Evolutionary conservation across 257 asterid genomes (phyloP).

Genomic region (Osmanthus fragrans): DNA sequence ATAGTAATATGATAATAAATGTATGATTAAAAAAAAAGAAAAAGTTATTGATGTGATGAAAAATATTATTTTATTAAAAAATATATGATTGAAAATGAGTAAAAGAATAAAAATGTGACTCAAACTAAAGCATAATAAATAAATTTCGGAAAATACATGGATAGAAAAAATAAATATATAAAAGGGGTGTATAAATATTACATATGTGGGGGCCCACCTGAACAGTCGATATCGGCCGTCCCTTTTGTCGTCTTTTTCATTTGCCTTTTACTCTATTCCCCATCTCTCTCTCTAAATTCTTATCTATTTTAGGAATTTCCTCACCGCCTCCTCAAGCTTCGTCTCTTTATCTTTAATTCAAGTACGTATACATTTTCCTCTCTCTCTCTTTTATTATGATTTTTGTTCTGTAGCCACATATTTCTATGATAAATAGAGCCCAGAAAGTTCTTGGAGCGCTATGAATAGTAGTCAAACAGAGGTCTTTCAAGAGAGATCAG

Average conservation of each 20-base stretch:
- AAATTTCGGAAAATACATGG: too few species aligned
- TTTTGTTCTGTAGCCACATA: conserved; percentile 2
- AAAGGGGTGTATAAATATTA: not conserved
- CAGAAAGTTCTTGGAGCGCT: not conserved
- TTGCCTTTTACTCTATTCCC: conserved; percentile 33
- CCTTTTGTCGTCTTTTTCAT: conserved; percentile 54
- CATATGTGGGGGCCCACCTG: conserved; percentile 20
- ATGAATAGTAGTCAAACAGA: not conserved
- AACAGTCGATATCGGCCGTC: conserved; percentile 45
- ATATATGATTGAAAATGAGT: too few species aligned
- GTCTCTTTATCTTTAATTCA: conserved; percentile 28
- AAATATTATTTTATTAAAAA: too few species aligned
- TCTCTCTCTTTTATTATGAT: not conserved
- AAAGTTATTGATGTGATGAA: too few species aligned
- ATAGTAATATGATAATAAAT: too few species aligned
- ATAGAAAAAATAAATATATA: not conserved
- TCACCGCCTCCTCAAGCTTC: conserved; percentile 30
- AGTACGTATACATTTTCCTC: not conserved
- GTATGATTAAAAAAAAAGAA: too few species aligned
- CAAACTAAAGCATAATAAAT: too few species aligned
- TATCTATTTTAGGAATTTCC: conserved; percentile 39
- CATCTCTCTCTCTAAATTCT: conserved; percentile 16
- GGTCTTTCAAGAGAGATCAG: not conserved
- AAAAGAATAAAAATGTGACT: too few species aligned
- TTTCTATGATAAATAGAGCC: not conserved